Evolutionary conservation across 495 filamentous ascomycete genomes (phyloP).

Genomic region (Tetracladium setigerum): DNA sequence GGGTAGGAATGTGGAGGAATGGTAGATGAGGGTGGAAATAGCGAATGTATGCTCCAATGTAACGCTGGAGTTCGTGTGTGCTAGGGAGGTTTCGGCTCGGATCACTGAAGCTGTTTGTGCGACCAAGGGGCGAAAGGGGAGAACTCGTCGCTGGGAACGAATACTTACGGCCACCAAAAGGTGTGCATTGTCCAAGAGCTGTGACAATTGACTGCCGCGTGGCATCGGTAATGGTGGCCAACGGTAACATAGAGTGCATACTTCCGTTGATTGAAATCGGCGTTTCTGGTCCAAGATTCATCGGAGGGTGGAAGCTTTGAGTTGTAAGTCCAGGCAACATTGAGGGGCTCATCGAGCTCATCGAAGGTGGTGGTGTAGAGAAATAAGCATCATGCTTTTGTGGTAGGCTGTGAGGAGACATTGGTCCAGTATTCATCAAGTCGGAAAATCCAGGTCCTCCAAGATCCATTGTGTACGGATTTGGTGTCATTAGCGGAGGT

Average conservation of each 20-base stretch:
- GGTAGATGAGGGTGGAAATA: slow-evolving; percentile 95
- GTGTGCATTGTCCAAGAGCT: slow-evolving; percentile 69
- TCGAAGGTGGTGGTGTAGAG: slow-evolving; percentile 56
- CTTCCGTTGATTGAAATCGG: slow-evolving; percentile 60
- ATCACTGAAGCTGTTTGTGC: slow-evolving; percentile 42
- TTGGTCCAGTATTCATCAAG: slow-evolving; percentile 47
- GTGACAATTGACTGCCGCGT: slow-evolving; percentile 81
- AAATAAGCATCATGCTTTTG: slow-evolving; percentile 51
- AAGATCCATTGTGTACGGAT: slow-evolving; percentile 55
- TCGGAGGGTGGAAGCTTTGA: slow-evolving; percentile 49
- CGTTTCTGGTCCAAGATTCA: slow-evolving; percentile 59
- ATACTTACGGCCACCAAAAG: slow-evolving; percentile 69
- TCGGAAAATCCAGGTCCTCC: slow-evolving; percentile 49
- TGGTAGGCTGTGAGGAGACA: slow-evolving; percentile 53
- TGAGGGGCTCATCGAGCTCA: slow-evolving; percentile 52
- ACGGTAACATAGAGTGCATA: slow-evolving; percentile 47
- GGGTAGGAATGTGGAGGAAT: slow-evolving; percentile 85
- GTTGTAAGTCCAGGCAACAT: slow-evolving; percentile 41
- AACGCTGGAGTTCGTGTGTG: slow-evolving; percentile 88
- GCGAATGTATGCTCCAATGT: slow-evolving; percentile 82
- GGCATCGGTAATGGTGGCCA: slow-evolving; percentile 80
- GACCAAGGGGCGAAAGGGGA: slow-evolving; percentile 49
- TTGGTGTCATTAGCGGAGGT: slow-evolving; percentile 47
- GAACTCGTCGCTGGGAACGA: slow-evolving; percentile 64
- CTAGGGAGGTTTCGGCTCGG: slow-evolving; percentile 57